Percentiles rank a stretch among this genome's conserved stretches.
Conservation (phyloP, 495 filamentous ascomycete genomes). For the Trichoderma parareesei region DNA sequence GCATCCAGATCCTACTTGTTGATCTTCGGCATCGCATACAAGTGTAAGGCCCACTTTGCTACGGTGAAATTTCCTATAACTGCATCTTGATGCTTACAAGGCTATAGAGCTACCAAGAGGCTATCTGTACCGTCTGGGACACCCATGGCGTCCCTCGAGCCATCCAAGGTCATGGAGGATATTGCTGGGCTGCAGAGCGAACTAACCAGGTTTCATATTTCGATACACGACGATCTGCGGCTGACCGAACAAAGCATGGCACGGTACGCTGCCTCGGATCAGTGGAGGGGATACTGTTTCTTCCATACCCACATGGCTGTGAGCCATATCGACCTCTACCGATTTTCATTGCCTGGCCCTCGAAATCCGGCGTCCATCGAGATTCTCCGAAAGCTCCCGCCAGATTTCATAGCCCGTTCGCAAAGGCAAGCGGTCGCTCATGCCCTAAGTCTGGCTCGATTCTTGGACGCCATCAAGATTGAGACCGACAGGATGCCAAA, state of each 20-base stretch:
- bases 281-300: slow-evolving; percentile 14
- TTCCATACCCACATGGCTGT: slow-evolving; percentile 16
- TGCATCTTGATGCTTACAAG: neutral
- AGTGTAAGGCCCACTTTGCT: neutral
- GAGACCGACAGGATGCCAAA: slow-evolving; percentile 1
- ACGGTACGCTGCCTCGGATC: neutral
- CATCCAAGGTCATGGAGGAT: slow-evolving; percentile 13
- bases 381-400: slow-evolving; percentile 11
- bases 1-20: neutral
- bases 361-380: slow-evolving; percentile 10
- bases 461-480: slow-evolving; percentile 12
- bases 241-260: slow-evolving; percentile 15
- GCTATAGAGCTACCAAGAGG: neutral
- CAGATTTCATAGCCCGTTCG: slow-evolving; percentile 13
- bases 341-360: slow-evolving; percentile 13
- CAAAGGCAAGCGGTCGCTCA: slow-evolving; percentile 14
- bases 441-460: slow-evolving; percentile 12
- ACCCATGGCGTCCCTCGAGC: slow-evolving; percentile 3
- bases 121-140: neutral
- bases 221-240: slow-evolving; percentile 13
- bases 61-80: neutral
- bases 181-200: slow-evolving; percentile 15
- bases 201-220: slow-evolving; percentile 8
- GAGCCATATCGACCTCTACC: slow-evolving; percentile 17
- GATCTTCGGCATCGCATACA: slow-evolving; percentile 11